Evolutionary conservation across 306 rosid species (phyloP), one percentile per base, ranked within the genome.

Genomic region (Corylus avellana): DNA sequence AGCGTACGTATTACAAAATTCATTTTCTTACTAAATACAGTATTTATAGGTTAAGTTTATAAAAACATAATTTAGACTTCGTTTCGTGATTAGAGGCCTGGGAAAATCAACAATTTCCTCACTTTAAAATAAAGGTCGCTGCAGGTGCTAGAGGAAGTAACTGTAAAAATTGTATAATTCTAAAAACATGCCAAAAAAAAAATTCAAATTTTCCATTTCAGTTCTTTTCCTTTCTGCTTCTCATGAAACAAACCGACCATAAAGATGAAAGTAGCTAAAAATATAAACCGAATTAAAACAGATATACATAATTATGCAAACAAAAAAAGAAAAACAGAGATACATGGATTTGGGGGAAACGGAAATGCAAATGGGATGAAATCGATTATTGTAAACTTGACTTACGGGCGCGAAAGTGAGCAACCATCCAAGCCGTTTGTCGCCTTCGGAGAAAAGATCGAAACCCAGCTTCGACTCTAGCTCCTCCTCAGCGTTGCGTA

Each of bases 371-470:
- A 11, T 49, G 48, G 56, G 61, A 69, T 59, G 37, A 76, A 10
- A 57, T 32, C 50, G 12, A 37, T 32, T 4, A 9, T 49, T 53
- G 5, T 5, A 2, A 8, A 81, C 82, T 49, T 49, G n/a, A 82
- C 94, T 91, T 89, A 95, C 98, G 1, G 98, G 51, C 22, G 94
- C 84, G 25, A 89, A 89, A 35, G 86, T 93, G 39, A 95, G 97
- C 72, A 95, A 76, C 98, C 98, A 95, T 50, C 98, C 98, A 46
- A 95, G 98, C 51, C 98, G 83, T 48, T 86, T 91, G 8, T 95
- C 93, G 8, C 98, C 98, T 81, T 95, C 98, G 0, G 97, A 85
- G 88, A 95, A 95, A 2, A 84, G 70, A 84, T 89, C 96, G 80
- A 89, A 90, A 70, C 94, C 98, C 79, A 95, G 85, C 74, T 90